Evolutionary conservation across 495 filamentous ascomycete genomes (phyloP), one percentile per base, ranked within the genome.

Genomic region (Margaritispora aquatica): DNA sequence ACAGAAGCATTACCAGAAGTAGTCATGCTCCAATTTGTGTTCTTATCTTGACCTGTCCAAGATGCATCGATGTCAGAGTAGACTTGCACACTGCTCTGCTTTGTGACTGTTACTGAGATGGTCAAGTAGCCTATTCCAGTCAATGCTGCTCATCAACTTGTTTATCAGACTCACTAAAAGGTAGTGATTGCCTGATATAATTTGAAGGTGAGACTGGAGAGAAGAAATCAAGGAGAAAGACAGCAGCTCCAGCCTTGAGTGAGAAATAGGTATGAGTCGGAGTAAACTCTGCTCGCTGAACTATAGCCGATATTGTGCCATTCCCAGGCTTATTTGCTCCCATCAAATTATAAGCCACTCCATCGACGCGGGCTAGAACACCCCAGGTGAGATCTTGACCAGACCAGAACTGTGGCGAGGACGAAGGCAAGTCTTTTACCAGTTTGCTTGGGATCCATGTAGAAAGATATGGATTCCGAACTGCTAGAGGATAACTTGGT

Each of bases 151-250:
- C 29, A 34, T 34, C 15, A 5, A 34, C 5, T 5, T 7, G 29
- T 5, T 15, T 34, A 15, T 15, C 15, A 34, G 29, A 34, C 29
- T 34, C 29, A 34, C 29, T 34, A 15, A 34, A 34, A 34, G 29
- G 66, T 46, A 95, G 82, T 24, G 89, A 88, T 73, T 96, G 92
- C 52, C 91, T 81, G 58, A 86, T 76, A 61, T 92, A 86, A 61
- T 93, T 93, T 17, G 85, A 84, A 2, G 91, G 88, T 13, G 89
- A 96, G 36, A 96, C 89, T 0, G 92, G 92, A 2, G 89, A 91
- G 44, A 96, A 76, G 69, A 96, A 96, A 0, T 88, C 90, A 24
- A 95, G 76, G 1, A 81, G 84, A 68, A 96, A 73, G 62, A 86
- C 79, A 36, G 86, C 75, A 49, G 80, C 75, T 2, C 80, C 74